Conservation (phyloP, 2,329 filamentous ascomycete genomes). For the Bipolaris victoriae region DNA sequence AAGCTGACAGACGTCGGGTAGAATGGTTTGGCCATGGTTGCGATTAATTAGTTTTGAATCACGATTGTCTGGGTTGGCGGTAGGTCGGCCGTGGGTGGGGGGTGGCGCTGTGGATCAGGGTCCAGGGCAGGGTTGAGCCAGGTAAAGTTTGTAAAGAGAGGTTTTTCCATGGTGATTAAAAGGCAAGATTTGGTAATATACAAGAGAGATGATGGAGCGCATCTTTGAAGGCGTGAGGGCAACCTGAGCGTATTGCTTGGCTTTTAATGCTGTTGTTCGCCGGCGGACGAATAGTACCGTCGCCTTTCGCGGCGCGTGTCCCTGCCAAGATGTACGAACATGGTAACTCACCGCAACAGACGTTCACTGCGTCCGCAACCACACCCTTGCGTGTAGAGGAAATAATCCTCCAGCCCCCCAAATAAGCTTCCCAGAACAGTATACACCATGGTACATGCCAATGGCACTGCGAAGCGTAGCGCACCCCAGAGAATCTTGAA, state of each 20-base stretch:
- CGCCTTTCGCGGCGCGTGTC: constrained; percentile 8
- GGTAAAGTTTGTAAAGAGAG: background rate
- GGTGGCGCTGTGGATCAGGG: background rate
- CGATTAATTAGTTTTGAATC: background rate
- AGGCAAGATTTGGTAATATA: background rate
- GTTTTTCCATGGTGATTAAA: background rate
- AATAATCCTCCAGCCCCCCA: background rate
- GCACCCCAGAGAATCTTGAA: constrained; percentile 17
- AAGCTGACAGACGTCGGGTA: background rate
- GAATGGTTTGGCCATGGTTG: background rate
- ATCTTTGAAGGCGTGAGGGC: background rate
- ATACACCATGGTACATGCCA: constrained; percentile 27
- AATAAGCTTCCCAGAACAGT: background rate
- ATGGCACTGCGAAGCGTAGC: constrained; percentile 28
- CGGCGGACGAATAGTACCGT: background rate
- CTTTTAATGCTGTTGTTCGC: background rate
- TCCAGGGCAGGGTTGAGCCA: background rate
- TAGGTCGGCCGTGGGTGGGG: background rate
- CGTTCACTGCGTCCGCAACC: constrained; percentile 5
- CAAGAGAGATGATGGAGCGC: background rate
- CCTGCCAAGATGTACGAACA: constrained; percentile 29
- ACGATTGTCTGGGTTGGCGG: background rate
- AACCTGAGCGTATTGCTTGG: background rate
- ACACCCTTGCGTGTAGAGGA: constrained; percentile 7
- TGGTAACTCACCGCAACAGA: constrained; percentile 10